Conservation (phyloP, 768 basidiomycete species). For the Sarcodon sp. region DNA sequence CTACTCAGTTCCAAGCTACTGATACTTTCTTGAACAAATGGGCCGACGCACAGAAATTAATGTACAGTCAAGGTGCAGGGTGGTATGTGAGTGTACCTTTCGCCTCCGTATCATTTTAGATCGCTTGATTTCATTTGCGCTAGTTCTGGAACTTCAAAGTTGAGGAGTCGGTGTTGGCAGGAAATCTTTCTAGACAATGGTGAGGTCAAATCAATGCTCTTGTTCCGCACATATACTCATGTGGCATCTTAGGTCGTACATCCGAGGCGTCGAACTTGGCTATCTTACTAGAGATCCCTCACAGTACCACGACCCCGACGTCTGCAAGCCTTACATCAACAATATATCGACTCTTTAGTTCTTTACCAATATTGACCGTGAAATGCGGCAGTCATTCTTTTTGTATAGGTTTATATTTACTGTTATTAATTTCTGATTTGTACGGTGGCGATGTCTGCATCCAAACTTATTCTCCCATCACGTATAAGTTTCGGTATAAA, state of each 20-base stretch:
- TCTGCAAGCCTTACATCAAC: constrained; percentile 42
- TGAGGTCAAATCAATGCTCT: constrained; percentile 14
- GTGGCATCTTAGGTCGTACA: constrained; percentile 43
- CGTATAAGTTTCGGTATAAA: no score
- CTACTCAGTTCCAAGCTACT: constrained; percentile 52
- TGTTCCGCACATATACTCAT: neutral
- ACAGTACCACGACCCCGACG: constrained; percentile 36
- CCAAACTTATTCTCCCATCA: no score
- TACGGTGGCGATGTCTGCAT: no score
- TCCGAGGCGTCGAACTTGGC: constrained; percentile 42
- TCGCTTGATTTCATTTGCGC: neutral
- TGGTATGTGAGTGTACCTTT: constrained; percentile 44
- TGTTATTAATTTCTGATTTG: no score
- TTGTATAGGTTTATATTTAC: no score
- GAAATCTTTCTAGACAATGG: constrained; percentile 51
- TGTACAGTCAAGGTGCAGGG: constrained; percentile 45
- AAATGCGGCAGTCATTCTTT: no score
- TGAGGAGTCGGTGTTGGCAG: constrained; percentile 39
- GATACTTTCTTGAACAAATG: constrained; percentile 49
- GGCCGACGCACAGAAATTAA: constrained; percentile 67
- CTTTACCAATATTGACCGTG: no score
- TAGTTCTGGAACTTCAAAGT: constrained; percentile 70
- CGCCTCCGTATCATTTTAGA: neutral
- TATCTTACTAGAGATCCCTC: constrained; percentile 57
- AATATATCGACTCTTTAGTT: no score